A percentile compares a stretch with the other conserved stretches of the same genome.
These are phyloP conservation scores for Oxytropis ochrocephala DNA, from an alignment of 306 rosid genomes.

Conservation along the genomic window DNA sequence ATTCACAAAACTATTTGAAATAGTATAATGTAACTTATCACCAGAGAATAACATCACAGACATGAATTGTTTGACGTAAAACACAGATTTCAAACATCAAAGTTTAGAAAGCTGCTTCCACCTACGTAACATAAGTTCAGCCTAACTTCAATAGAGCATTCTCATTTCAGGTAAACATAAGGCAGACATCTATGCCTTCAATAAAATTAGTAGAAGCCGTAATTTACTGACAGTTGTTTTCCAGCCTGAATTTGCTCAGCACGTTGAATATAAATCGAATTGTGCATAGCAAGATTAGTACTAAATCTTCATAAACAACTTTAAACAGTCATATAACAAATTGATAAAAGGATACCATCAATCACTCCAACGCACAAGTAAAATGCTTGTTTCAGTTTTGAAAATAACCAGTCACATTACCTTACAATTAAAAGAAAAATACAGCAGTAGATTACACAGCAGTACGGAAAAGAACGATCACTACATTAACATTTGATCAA, in stretches of 20 bases:
- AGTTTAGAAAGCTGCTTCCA: too few species aligned
- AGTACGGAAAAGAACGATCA: background rate
- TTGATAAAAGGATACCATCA: background rate
- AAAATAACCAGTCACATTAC: conserved; percentile 6
- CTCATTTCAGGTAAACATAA: background rate
- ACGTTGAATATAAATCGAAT: background rate
- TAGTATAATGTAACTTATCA: too few species aligned
- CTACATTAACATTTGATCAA: background rate
- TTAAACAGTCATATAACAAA: background rate
- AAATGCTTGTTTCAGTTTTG: background rate
- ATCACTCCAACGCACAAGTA: background rate
- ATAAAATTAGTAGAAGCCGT: background rate
- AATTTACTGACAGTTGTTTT: background rate
- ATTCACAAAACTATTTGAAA: too few species aligned
- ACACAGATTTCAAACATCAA: too few species aligned
- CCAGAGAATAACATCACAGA: too few species aligned
- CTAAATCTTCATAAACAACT: background rate
- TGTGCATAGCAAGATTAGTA: background rate
- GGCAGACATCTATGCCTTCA: background rate
- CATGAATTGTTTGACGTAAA: too few species aligned
- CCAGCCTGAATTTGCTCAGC: background rate
- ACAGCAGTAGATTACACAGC: background rate
- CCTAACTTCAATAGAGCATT: background rate
- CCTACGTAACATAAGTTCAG: too few species aligned
- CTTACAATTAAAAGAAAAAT: conserved; percentile 2